These are phyloP conservation scores for Leucocoprinus leucothites DNA, from an alignment of 768 basidiomycete species.

Conservation along the genomic window DNA sequence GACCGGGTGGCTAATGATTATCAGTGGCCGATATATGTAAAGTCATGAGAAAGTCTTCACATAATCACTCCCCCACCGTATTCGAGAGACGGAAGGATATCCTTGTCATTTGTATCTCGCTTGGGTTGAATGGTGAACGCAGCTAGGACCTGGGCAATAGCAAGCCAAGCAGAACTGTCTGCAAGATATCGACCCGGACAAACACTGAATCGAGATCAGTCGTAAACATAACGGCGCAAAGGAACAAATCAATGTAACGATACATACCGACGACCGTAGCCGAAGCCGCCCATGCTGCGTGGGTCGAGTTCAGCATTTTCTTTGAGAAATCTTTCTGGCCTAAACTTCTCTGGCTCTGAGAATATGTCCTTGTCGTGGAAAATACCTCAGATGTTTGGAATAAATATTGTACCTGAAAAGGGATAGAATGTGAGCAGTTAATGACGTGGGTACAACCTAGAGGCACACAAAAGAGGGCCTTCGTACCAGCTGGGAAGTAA, in stretches of 20 bases:
- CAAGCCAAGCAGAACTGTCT: slow-evolving; percentile 26
- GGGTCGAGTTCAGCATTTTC: slow-evolving; percentile 18
- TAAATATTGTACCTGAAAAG: slow-evolving; percentile 24
- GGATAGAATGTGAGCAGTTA: no score
- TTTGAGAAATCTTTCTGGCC: slow-evolving; percentile 53
- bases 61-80: slow-evolving; percentile 23
- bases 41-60: slow-evolving; percentile 12
- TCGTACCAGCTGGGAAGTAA: slow-evolving; percentile 21
- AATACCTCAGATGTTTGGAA: slow-evolving; percentile 36
- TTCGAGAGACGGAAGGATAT: slow-evolving; percentile 20
- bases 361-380: slow-evolving; percentile 49
- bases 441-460: not conserved
- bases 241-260: no score
- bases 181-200: slow-evolving; percentile 36
- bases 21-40: not conserved
- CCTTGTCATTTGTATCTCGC: slow-evolving; percentile 26
- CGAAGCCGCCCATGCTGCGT: slow-evolving; percentile 23
- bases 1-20: slow-evolving; percentile 19
- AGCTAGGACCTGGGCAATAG: slow-evolving; percentile 25
- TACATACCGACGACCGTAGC: slow-evolving; percentile 33
- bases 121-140: slow-evolving; percentile 28
- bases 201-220: slow-evolving; percentile 18
- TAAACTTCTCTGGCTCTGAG: slow-evolving; percentile 48
- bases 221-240: no score
- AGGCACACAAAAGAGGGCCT: not conserved